Conservation (phyloP, 2,329 filamentous ascomycete species). For the Volutella citrinella region DNA sequence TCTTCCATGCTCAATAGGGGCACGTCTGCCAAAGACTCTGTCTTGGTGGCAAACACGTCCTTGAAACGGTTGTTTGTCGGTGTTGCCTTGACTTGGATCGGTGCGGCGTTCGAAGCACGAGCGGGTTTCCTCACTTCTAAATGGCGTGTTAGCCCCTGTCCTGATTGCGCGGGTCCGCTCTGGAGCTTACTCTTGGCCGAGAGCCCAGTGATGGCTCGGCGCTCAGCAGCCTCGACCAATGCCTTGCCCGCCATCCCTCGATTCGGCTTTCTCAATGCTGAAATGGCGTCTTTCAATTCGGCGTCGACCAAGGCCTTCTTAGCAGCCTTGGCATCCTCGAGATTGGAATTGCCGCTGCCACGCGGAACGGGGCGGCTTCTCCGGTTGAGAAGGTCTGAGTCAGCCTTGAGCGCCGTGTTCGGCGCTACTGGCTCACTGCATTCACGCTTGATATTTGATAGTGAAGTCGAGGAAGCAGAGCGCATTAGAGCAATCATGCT, state of each 20-base stretch:
- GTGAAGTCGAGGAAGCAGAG: constrained; percentile 61
- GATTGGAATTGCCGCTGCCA: constrained; percentile 46
- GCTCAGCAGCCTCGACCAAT: constrained; percentile 65
- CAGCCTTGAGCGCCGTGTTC: constrained; percentile 46
- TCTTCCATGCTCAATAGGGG: constrained; percentile 26
- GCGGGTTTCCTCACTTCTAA: constrained; percentile 52
- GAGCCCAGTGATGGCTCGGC: constrained; percentile 47
- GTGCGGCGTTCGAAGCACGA: constrained; percentile 34
- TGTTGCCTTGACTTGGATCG: constrained; percentile 55
- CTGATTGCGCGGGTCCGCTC: not conserved
- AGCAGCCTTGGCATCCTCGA: constrained; percentile 55
- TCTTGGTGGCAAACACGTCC: constrained; percentile 41
- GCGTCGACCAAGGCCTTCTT: constrained; percentile 67
- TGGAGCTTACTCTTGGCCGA: constrained; percentile 45
- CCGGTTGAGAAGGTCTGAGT: constrained; percentile 34
- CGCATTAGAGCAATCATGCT: constrained; percentile 63
- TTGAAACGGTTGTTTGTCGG: constrained; percentile 54
- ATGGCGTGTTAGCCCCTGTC: constrained; percentile 26
- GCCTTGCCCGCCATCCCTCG: constrained; percentile 65
- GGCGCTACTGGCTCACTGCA: constrained; percentile 56
- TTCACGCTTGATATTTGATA: constrained; percentile 66
- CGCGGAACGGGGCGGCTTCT: constrained; percentile 38
- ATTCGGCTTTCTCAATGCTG: constrained; percentile 71
- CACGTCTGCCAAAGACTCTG: constrained; percentile 19
- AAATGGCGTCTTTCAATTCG: constrained; percentile 72